Percentiles rank a stretch among this genome's conserved stretches.
Evolutionary conservation across 306 rosid species (phyloP).

Genomic region (Cicer cuneatum): DNA sequence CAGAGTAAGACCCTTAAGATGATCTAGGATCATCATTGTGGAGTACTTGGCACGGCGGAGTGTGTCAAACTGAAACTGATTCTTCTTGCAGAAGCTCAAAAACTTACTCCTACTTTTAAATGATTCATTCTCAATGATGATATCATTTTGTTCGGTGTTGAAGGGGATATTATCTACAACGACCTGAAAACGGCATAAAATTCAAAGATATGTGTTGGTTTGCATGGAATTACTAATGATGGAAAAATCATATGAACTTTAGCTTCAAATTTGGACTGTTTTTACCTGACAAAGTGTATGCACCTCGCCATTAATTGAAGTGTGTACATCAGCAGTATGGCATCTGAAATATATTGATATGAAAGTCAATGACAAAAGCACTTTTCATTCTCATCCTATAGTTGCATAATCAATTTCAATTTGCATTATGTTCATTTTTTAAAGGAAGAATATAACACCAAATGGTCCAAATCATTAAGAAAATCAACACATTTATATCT

Average conservation of each 20-base stretch:
- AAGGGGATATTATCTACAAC: constrained; percentile 43
- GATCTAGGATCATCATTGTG: constrained; percentile 60
- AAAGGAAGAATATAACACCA: too few species aligned
- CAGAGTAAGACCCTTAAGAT: constrained; percentile 38
- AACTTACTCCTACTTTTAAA: constrained; percentile 51
- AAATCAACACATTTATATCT: too few species aligned
- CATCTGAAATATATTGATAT: constrained; percentile 48
- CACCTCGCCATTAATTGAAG: constrained; percentile 45
- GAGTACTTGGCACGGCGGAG: constrained; percentile 72
- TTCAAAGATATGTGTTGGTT: not conserved
- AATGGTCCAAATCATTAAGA: too few species aligned
- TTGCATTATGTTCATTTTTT: too few species aligned
- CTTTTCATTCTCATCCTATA: not conserved
- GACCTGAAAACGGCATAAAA: constrained; percentile 48
- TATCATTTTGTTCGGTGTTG: constrained; percentile 58
- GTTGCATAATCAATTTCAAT: too few species aligned
- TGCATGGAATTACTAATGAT: not conserved
- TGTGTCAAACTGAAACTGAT: constrained; percentile 62
- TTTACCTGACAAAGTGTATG: constrained; percentile 55
- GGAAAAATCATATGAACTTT: constrained; percentile 4
- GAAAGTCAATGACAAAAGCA: constrained; percentile 25
- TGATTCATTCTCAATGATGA: constrained; percentile 47
- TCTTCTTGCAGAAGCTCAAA: constrained; percentile 57
- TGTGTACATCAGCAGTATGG: constrained; percentile 49
- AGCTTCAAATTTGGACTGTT: constrained; percentile 32